Percentiles rank a stretch among this genome's conserved stretches.
Conservation (phyloP, 2,329 filamentous ascomycete species). For the Macroventuria anomochaeta region DNA sequence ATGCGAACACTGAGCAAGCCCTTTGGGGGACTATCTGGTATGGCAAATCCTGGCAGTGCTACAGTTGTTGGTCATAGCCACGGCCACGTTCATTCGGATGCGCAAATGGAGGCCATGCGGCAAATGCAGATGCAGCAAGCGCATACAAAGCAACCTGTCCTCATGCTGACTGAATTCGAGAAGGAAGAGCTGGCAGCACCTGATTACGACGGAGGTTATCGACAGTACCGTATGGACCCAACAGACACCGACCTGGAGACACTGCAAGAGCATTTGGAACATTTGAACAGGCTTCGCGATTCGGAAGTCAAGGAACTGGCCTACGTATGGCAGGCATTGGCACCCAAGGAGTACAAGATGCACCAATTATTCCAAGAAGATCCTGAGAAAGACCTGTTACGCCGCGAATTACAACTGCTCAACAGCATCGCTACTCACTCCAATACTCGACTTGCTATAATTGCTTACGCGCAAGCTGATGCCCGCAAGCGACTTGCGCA, state of each 20-base stretch:
- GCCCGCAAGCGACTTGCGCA: constrained; percentile 24
- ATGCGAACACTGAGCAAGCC: constrained; percentile 8
- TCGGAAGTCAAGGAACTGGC: constrained; percentile 18
- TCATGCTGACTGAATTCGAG: constrained; percentile 21
- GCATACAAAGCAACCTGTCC: constrained; percentile 12
- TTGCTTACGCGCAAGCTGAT: constrained; percentile 25
- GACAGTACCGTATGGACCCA: constrained; percentile 22
- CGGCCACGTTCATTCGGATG: not conserved
- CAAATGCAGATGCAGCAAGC: constrained; percentile 10
- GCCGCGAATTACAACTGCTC: constrained; percentile 27
- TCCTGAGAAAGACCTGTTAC: constrained; percentile 20
- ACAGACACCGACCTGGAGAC: constrained; percentile 13
- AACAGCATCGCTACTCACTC: constrained; percentile 20
- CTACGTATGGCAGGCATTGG: constrained; percentile 25
- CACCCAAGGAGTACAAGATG: constrained; percentile 24
- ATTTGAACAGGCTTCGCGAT: constrained; percentile 18
- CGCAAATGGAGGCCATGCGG: not conserved
- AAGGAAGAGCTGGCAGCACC: constrained; percentile 24
- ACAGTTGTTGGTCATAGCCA: not conserved
- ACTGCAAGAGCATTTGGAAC: constrained; percentile 24
- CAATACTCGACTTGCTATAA: constrained; percentile 15
- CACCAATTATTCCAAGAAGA: constrained; percentile 21
- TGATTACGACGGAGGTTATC: constrained; percentile 22
- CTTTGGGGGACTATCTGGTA: not conserved
- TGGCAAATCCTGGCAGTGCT: not conserved